Evolutionary conservation across 176 grass and related monocot species (phyloP).

Genomic region (Avena atlantica): DNA sequence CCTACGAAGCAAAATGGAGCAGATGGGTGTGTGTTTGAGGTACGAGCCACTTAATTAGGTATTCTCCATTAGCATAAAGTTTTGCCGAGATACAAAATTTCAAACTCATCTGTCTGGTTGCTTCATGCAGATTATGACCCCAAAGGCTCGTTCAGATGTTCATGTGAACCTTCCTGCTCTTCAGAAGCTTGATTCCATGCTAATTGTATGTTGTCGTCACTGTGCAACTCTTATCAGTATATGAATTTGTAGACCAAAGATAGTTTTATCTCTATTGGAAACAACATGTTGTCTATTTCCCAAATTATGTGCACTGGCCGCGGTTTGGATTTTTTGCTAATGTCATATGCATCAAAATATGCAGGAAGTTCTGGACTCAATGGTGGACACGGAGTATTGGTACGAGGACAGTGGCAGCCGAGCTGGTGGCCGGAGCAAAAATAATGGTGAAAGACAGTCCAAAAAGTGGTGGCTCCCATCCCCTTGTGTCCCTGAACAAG

Average conservation of each 20-base stretch:
- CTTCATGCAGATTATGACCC: conserved; percentile 89
- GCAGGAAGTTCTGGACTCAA: conserved; percentile 89
- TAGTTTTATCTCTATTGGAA: not conserved
- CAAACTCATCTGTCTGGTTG: conserved; percentile 13
- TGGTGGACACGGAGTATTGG: conserved; percentile 90
- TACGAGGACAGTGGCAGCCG: conserved; percentile 81
- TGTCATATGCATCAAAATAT: conserved; percentile 33
- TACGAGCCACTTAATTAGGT: conserved; percentile 25
- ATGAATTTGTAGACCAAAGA: not conserved
- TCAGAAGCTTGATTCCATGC: conserved; percentile 95
- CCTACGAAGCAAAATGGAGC: conserved; percentile 87
- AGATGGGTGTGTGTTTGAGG: conserved; percentile 83
- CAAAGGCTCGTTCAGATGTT: conserved; percentile 93
- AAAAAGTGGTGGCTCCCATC: conserved; percentile 98
- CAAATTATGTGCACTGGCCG: not conserved
- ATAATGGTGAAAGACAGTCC: conserved; percentile 55
- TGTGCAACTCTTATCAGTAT: not conserved
- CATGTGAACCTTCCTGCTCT: conserved; percentile 97
- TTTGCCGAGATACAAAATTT: conserved; percentile 6
- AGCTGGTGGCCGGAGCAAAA: conserved; percentile 41
- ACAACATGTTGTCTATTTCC: too few species aligned
- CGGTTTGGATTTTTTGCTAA: conserved; percentile 35
- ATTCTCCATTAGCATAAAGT: not conserved
- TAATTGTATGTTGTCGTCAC: conserved; percentile 70
- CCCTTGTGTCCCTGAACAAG: conserved; percentile 73